Conservation (phyloP, 768 basidiomycete species). For the Pholiota microspora region DNA sequence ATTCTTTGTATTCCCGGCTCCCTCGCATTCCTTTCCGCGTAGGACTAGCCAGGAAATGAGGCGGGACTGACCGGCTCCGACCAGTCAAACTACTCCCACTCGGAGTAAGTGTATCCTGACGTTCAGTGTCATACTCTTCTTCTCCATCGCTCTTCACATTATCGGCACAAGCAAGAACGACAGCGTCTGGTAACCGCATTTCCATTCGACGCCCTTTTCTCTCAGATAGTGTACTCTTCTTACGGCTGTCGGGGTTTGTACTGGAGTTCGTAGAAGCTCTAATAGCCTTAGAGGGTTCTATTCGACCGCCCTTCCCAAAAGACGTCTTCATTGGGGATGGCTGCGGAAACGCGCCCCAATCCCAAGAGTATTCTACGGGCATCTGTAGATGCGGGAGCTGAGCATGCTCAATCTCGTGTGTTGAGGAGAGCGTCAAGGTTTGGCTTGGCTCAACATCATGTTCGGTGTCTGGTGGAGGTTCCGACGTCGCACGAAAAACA, state of each 20-base stretch:
- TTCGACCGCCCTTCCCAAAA: slow-evolving; percentile 46
- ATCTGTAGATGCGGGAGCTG: slow-evolving; percentile 16
- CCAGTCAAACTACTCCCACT: slow-evolving; percentile 22
- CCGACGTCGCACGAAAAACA: slow-evolving; percentile 53
- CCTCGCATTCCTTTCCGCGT: slow-evolving; percentile 17
- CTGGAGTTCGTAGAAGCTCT: neutral
- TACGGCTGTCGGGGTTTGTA: slow-evolving; percentile 19
- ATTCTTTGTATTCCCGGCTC: slow-evolving; percentile 30
- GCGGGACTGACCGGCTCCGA: slow-evolving; percentile 59
- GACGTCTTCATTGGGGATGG: slow-evolving; percentile 63
- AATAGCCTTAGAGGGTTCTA: slow-evolving; percentile 23
- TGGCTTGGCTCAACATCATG: slow-evolving; percentile 16
- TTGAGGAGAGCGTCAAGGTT: slow-evolving; percentile 8
- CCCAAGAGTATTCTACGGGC: slow-evolving; percentile 80
- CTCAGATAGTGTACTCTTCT: slow-evolving; percentile 25
- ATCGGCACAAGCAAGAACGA: neutral
- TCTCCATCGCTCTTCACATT: slow-evolving; percentile 1
- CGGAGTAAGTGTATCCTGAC: neutral
- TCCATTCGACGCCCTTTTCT: slow-evolving; percentile 18
- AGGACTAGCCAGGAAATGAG: slow-evolving; percentile 46
- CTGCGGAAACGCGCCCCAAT: slow-evolving; percentile 89
- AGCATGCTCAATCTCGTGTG: slow-evolving; percentile 1
- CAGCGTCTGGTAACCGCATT: slow-evolving; percentile 15
- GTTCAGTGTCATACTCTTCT: neutral
- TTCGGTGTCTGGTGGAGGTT: slow-evolving; percentile 54